These are phyloP conservation scores for Suillus sp. DNA, from an alignment of 768 basidiomycete genomes.

Conservation along the genomic window DNA sequence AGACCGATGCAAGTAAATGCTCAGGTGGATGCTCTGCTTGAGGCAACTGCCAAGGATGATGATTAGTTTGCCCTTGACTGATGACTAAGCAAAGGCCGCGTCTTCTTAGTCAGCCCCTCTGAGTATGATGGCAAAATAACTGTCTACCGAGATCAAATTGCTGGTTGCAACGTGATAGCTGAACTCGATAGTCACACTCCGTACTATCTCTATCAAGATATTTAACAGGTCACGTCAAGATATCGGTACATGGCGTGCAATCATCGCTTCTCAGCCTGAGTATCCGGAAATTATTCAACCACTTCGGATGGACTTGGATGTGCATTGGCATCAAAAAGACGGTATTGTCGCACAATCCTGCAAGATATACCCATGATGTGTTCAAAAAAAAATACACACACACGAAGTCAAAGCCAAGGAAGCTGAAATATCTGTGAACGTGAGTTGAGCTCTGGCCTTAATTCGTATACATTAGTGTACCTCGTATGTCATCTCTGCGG, in stretches of 20 bases:
- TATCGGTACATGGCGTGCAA: neutral
- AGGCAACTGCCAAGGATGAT: slow-evolving; percentile 4
- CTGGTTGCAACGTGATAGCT: neutral
- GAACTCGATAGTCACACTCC: neutral
- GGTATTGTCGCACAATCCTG: neutral
- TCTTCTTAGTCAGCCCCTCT: neutral
- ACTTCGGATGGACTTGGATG: neutral
- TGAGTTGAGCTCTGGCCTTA: neutral
- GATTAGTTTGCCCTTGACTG: slow-evolving; percentile 2
- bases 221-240: neutral
- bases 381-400: neutral
- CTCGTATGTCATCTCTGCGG: slow-evolving; percentile 65
- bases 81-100: slow-evolving; percentile 3
- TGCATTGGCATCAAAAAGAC: neutral
- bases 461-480: slow-evolving; percentile 30
- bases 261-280: neutral
- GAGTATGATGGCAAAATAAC: too few species aligned
- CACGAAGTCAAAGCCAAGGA: neutral
- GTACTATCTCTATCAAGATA: neutral
- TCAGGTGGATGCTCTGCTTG: slow-evolving; percentile 10
- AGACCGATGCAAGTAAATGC: slow-evolving; percentile 2
- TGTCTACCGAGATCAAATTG: neutral
- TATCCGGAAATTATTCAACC: neutral
- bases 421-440: neutral
- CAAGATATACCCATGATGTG: neutral